Percentiles rank a stretch among this genome's conserved stretches.
These are phyloP conservation scores for Colletotrichum costaricense DNA, from an alignment of 2,329 filamentous ascomycete genomes.

Conservation along the genomic window DNA sequence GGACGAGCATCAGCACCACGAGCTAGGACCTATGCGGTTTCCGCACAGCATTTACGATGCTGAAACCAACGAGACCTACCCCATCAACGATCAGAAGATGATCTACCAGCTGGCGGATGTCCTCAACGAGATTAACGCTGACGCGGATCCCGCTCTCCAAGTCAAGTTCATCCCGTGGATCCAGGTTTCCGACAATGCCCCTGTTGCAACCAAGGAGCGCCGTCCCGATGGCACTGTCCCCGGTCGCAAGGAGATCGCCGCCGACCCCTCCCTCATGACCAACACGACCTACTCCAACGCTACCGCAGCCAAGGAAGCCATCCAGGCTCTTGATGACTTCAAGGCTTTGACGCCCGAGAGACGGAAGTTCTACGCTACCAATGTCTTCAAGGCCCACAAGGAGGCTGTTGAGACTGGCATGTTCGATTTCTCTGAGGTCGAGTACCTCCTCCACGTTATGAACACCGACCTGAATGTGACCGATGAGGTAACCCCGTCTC, in stretches of 20 bases:
- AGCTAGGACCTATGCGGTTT: constrained; percentile 59
- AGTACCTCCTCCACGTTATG: constrained; percentile 47
- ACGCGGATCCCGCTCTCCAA: constrained; percentile 41
- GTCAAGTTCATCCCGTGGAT: constrained; percentile 56
- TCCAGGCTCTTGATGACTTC: constrained; percentile 41
- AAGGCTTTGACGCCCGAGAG: constrained; percentile 39
- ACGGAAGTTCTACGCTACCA: constrained; percentile 39
- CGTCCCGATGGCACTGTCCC: constrained; percentile 44
- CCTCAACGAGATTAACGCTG: constrained; percentile 52
- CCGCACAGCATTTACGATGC: constrained; percentile 52
- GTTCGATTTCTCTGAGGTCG: constrained; percentile 45
- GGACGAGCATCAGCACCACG: constrained; percentile 43
- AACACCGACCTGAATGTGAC: constrained; percentile 49
- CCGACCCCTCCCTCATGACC: constrained; percentile 36
- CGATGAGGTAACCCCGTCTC: constrained; percentile 45
- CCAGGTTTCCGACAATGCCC: constrained; percentile 48
- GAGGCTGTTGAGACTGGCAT: constrained; percentile 42
- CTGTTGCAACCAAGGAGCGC: constrained; percentile 39
- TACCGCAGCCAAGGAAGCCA: constrained; percentile 40
- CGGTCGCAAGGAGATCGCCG: constrained; percentile 39
- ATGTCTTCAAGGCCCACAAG: constrained; percentile 46
- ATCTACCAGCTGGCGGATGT: constrained; percentile 53
- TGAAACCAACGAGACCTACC: constrained; percentile 53
- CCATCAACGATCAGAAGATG: constrained; percentile 55
- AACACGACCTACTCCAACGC: constrained; percentile 39